Percentiles rank a stretch among this genome's conserved stretches.
Conservation (phyloP, 805 yeast genomes). For the Saccharomycopsis guyanensis region DNA sequence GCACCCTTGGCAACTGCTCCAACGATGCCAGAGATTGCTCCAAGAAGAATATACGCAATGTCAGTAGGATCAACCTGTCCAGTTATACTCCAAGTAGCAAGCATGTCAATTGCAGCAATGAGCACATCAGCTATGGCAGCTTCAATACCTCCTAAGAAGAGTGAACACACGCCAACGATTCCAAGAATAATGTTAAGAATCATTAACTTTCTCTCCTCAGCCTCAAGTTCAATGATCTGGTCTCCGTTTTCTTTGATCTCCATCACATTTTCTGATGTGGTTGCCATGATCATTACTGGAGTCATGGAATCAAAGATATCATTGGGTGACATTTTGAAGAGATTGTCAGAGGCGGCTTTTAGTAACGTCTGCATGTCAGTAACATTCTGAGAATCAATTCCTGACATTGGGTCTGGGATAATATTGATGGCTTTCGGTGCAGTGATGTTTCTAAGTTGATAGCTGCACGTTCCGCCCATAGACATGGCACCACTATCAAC, state of each 20-base stretch:
- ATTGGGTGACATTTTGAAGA: conserved; percentile 6
- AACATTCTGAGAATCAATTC: conserved; percentile 6
- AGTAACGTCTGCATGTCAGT: conserved; percentile 12
- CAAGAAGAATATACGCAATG: conserved; percentile 1
- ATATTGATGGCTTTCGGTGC: conserved; percentile 10
- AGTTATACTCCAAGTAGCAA: conserved; percentile 3
- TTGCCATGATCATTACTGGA: conserved; percentile 10
- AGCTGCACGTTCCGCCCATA: conserved; percentile 4
- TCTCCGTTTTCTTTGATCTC: conserved; percentile 12
- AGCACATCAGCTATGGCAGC: conserved; percentile 4
- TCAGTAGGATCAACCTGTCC: conserved; percentile 2
- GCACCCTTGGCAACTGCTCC: not conserved
- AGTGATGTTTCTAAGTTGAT: conserved; percentile 9
- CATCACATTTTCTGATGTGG: conserved; percentile 5
- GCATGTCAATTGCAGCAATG: conserved; percentile 2
- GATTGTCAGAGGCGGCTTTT: conserved; percentile 2
- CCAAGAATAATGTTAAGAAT: conserved; percentile 14
- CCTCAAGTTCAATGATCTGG: conserved; percentile 2
- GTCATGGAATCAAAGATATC: conserved; percentile 14
- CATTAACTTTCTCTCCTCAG: conserved; percentile 8
- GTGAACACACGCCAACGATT: conserved; percentile 13
- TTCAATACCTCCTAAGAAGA: conserved; percentile 8
- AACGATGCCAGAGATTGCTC: conserved; percentile 9
- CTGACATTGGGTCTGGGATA: conserved; percentile 13
- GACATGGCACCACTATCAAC: not conserved